phyloP scores from a whole-genome alignment of 805 yeast genomes.

The Candida pseudoglaebosa region DNA sequence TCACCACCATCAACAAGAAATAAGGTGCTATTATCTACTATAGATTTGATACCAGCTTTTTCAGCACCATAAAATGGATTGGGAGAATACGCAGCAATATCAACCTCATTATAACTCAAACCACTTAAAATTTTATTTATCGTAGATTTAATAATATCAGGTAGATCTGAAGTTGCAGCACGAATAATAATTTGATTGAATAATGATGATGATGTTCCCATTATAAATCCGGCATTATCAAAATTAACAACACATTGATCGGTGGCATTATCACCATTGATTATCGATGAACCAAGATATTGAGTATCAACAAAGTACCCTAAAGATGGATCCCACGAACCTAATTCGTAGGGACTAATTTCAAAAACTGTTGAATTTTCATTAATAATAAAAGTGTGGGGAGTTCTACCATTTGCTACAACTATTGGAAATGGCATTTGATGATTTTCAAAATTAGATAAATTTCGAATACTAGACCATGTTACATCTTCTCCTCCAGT shows the following conservation, averaged over 20 bases:
- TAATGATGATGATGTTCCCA: slow-evolving; percentile 80
- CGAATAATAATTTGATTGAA: slow-evolving; percentile 66
- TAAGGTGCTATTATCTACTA: slow-evolving; percentile 21
- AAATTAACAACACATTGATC: slow-evolving; percentile 59
- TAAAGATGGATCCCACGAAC: slow-evolving; percentile 83
- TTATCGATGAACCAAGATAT: slow-evolving; percentile 65
- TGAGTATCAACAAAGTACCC: slow-evolving; percentile 60
- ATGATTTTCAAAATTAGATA: slow-evolving; percentile 22
- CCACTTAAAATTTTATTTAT: slow-evolving; percentile 20
- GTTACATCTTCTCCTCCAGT: slow-evolving; percentile 25
- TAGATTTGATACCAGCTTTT: slow-evolving; percentile 22
- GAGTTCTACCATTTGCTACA: slow-evolving; percentile 36
- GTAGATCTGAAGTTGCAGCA: slow-evolving; percentile 40
- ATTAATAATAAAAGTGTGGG: slow-evolving; percentile 24
- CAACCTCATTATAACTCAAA: slow-evolving; percentile 51
- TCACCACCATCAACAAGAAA: slow-evolving; percentile 40
- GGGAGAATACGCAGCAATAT: slow-evolving; percentile 67
- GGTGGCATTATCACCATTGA: slow-evolving; percentile 52
- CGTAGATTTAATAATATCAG: slow-evolving; percentile 18
- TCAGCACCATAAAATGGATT: slow-evolving; percentile 54
- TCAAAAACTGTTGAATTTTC: slow-evolving; percentile 38
- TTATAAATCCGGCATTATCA: slow-evolving; percentile 76
- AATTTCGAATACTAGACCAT: slow-evolving; percentile 28
- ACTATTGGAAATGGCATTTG: slow-evolving; percentile 40
- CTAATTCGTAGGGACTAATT: slow-evolving; percentile 47